Conservation (phyloP, 2,329 filamentous ascomycete species). For the Curvularia verruculosa region DNA sequence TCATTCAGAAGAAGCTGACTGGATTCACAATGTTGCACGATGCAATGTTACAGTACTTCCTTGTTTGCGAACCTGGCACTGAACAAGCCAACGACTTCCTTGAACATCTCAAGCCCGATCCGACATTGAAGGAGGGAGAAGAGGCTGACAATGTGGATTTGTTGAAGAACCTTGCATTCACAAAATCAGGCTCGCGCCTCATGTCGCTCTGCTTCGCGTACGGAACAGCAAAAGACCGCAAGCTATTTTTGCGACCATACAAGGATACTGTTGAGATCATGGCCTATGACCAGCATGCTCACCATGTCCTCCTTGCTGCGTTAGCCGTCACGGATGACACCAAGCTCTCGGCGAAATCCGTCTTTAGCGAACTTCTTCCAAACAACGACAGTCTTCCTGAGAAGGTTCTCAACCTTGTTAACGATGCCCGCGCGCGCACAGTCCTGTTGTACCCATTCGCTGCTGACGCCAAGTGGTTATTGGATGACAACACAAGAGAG, state of each 20-base stretch:
- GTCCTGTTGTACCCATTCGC: conserved; percentile 83
- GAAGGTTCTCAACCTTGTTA: conserved; percentile 68
- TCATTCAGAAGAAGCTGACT: conserved; percentile 95
- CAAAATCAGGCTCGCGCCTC: conserved; percentile 81
- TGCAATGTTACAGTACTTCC: conserved; percentile 96
- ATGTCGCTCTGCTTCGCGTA: conserved; percentile 83
- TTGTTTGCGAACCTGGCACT: conserved; percentile 75
- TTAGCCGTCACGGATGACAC: conserved; percentile 96
- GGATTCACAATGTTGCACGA: conserved; percentile 98
- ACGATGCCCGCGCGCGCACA: conserved; percentile 68
- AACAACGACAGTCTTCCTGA: conserved; percentile 59
- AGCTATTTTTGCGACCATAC: conserved; percentile 84
- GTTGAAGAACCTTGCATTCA: conserved; percentile 95
- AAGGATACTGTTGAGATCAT: conserved; percentile 88
- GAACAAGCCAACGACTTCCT: conserved; percentile 86
- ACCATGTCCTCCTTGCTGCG: conserved; percentile 80
- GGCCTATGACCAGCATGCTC: conserved; percentile 78
- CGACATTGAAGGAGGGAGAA: conserved; percentile 67
- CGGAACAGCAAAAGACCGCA: conserved; percentile 89
- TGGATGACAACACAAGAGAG: conserved; percentile 67
- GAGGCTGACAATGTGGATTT: conserved; percentile 64
- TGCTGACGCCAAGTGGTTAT: conserved; percentile 65
- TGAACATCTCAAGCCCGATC: conserved; percentile 89
- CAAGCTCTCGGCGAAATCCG: conserved; percentile 80
- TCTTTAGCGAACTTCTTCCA: conserved; percentile 83